Evolutionary conservation across 257 asterid genomes (phyloP), one percentile per base, ranked within the genome.

Genomic region (Solanum gandarillasii): DNA sequence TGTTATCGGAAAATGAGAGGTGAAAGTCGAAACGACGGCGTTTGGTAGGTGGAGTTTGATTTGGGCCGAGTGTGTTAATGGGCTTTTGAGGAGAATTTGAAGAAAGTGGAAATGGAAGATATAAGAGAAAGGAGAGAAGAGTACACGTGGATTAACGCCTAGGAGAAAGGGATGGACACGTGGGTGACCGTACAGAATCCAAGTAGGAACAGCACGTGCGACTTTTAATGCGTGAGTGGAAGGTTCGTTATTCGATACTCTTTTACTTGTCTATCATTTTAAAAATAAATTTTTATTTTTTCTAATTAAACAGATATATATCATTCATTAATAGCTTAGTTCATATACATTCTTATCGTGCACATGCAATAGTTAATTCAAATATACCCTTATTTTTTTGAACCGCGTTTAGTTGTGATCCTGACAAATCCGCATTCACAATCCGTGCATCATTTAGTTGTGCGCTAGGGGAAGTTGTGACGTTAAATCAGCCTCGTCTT

Each of bases 141-240:
- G 27, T 34, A 52, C 62, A 52, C 62, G 62, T 52, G 62, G 62
- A 52, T 52, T 52, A 52, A 16, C 9, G 62, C 62, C 62, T 81
- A 81, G 89, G 90, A 31, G 92, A 87, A 60, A 41, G 84, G 14
- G 90, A 82, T 75, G 86, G 89, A 92, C 95, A 96, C 97, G 98
- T 96, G 97, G 93, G 68, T 52, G 83, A 71, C 90, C 89, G 88
- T 88, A 90, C 68, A 87, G 92, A 89, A 93, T 90, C 95, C 90
- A 85, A 89, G 91, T 48, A 75, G 88, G 58, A 89, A 43, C 60
- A 89, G 92, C 93, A 92, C 98, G 96, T 94, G 98, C 85, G 31
- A 89, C 95, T 88, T 91, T 93, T 87, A 86, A 92, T 94, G 96
- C 98, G 96, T 93, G 96, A 90, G 87, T 70, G 79, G 92, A 92